Evolutionary conservation across 768 basidiomycete species (phyloP).

Genomic region (Ramaria rubella): DNA sequence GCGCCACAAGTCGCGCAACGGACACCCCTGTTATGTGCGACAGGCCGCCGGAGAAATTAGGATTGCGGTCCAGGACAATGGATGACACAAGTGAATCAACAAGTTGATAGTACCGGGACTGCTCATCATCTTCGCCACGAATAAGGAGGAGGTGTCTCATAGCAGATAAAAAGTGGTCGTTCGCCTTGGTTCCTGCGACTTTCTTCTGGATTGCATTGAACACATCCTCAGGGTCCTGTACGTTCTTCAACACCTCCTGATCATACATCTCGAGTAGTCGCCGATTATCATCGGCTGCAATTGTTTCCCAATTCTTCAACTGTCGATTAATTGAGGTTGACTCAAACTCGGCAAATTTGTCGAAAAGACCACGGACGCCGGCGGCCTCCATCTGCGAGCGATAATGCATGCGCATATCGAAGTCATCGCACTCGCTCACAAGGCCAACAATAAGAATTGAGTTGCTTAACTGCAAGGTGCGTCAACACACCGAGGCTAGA

Average conservation of each 20-base stretch:
- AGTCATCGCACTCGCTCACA: constrained; percentile 58
- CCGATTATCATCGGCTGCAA: constrained; percentile 70
- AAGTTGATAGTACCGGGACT: constrained; percentile 86
- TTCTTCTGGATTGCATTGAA: constrained; percentile 75
- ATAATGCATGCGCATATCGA: constrained; percentile 80
- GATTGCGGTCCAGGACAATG: constrained; percentile 88
- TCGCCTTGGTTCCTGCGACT: constrained; percentile 71
- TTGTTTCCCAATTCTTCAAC: constrained; percentile 49
- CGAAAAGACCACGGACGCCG: constrained; percentile 68
- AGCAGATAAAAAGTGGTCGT: constrained; percentile 84
- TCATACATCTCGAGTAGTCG: constrained; percentile 69
- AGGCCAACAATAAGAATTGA: constrained; percentile 67
- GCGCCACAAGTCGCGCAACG: constrained; percentile 80
- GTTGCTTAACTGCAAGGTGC: constrained; percentile 51
- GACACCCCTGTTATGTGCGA: constrained; percentile 83
- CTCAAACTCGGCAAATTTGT: constrained; percentile 59
- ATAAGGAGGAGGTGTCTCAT: constrained; percentile 92
- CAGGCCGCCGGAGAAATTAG: constrained; percentile 55
- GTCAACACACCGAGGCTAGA: neutral
- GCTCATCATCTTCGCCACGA: constrained; percentile 75
- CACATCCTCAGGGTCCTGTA: constrained; percentile 79
- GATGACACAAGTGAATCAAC: constrained; percentile 85
- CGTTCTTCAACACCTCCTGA: constrained; percentile 65
- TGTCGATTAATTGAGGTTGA: constrained; percentile 61
- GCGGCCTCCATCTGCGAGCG: constrained; percentile 86